Evolutionary conservation across 2,329 filamentous ascomycete genomes (phyloP).

Genomic region (Hyphodiscus sp.): DNA sequence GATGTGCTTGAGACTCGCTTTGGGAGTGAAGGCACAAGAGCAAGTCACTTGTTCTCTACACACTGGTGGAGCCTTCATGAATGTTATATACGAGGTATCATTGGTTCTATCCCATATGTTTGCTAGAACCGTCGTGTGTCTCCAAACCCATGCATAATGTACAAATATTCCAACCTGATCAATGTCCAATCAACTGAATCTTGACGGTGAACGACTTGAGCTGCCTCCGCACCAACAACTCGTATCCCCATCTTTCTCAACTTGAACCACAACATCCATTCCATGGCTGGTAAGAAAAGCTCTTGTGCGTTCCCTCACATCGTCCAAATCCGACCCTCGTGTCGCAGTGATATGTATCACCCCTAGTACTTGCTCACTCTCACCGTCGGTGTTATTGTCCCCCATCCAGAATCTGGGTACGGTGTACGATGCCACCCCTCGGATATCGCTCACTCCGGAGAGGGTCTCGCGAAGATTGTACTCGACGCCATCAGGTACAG

Average conservation of each 20-base stretch:
- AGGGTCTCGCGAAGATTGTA: conserved; percentile 83
- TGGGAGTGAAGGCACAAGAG: too few species aligned
- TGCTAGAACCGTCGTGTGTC: background rate
- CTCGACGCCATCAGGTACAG: conserved; percentile 77
- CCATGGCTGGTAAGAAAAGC: conserved; percentile 63
- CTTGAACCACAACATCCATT: conserved; percentile 80
- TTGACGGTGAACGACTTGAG: background rate
- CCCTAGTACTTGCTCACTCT: conserved; percentile 58
- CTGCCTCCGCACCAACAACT: conserved; percentile 52
- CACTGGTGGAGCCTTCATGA: background rate
- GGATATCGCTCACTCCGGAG: conserved; percentile 72
- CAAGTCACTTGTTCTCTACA: too few species aligned
- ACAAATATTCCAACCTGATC: background rate
- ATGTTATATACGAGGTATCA: background rate
- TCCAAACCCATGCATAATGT: background rate
- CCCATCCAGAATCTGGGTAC: conserved; percentile 92
- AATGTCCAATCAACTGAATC: conserved; percentile 1
- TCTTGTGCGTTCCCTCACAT: conserved; percentile 72
- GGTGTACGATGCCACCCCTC: conserved; percentile 79
- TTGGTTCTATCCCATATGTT: background rate
- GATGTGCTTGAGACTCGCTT: too few species aligned
- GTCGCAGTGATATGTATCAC: conserved; percentile 81
- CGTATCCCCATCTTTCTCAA: conserved; percentile 74
- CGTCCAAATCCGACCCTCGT: conserved; percentile 66
- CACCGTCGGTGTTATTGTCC: conserved; percentile 44